Conservation (phyloP, 2,329 filamentous ascomycete genomes). For the Didymella segeticola region DNA sequence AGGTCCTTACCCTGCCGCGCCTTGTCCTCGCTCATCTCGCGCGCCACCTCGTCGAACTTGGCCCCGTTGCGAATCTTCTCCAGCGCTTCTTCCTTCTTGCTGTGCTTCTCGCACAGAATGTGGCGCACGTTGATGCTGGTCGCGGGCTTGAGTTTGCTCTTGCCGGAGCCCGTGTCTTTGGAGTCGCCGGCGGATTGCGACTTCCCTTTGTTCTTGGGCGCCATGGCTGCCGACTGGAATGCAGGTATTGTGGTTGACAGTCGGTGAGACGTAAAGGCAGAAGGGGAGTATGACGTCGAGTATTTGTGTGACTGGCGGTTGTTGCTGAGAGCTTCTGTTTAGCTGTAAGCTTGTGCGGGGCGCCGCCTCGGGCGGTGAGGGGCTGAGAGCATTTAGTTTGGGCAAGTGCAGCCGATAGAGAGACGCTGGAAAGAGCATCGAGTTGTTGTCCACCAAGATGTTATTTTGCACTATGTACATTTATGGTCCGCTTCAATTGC, state of each 20-base stretch:
- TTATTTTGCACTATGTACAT: slow-evolving; percentile 12
- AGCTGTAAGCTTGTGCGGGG: not conserved
- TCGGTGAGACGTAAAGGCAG: not conserved
- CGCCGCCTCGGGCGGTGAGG: slow-evolving; percentile 4
- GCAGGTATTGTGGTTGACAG: no score
- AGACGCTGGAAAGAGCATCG: not conserved
- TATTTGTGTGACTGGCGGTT: not conserved
- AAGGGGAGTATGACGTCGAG: not conserved
- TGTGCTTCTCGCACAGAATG: slow-evolving; percentile 78
- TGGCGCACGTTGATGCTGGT: slow-evolving; percentile 75
- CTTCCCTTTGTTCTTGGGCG: slow-evolving; percentile 39
- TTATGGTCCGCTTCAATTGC: not conserved
- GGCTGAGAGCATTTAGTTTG: not conserved
- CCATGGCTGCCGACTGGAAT: slow-evolving; percentile 26
- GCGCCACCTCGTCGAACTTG: slow-evolving; percentile 78
- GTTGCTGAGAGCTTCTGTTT: not conserved
- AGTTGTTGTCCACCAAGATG: not conserved
- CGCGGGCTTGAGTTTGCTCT: slow-evolving; percentile 63
- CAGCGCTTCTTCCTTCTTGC: slow-evolving; percentile 78
- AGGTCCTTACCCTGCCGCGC: slow-evolving; percentile 63
- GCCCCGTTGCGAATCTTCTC: slow-evolving; percentile 69
- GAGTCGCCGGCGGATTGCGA: slow-evolving; percentile 44
- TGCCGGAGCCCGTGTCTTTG: slow-evolving; percentile 39
- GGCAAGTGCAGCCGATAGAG: not conserved
- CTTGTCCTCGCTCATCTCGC: slow-evolving; percentile 78